Evolutionary conservation across 805 yeast genomes (phyloP), one percentile per base, ranked within the genome.

Genomic region (Starmerella potacharoeniae): DNA sequence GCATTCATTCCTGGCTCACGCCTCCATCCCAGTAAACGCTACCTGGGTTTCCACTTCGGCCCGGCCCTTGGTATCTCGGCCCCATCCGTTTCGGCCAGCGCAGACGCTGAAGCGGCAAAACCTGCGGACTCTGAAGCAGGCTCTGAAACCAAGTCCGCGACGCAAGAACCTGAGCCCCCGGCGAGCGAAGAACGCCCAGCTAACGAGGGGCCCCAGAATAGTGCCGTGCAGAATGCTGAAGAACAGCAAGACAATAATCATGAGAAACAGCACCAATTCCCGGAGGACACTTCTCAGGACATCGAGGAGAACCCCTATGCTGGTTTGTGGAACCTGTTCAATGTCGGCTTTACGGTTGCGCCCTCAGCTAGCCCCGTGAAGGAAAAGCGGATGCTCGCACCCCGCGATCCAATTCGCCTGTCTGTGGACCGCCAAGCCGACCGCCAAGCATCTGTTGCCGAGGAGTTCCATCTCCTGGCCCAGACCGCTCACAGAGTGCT

Each of bases 291-390:
- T 13, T n/a, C 41, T 13, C 8, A 13, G 14, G 14, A n/a, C 41
- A 11, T 13, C 5, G 29, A 40, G 13, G 41, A 41, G 48, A 8
- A 46, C 29, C 39, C 46, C n/a, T 16, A 39, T 8, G 48, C 48
- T 8, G 57, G 56, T 29, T 14, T 37, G 6, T 60, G 62, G 60
- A 59, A 58, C 16, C 52, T 62, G 33, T 62, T 62, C 48, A 43
- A 56, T 11, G 61, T 60, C 33, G 64, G 64, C 5, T 62, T 62
- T 42, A 41, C 55, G 1, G 57, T 62, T 5, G 57, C 55, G 6
- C 58, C 57, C 4, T 42, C 16, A n/a, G 31, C 41, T 10, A 31
- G 29, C 28, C 31, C 50, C 1, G n/a, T 22, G 33, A 36, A 34
- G 16, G 16, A n/a, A 6, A 31, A n/a, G 39, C 13, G 16, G 17